Conservation (phyloP, 495 filamentous ascomycete species). For the Penicillium parvum region DNA sequence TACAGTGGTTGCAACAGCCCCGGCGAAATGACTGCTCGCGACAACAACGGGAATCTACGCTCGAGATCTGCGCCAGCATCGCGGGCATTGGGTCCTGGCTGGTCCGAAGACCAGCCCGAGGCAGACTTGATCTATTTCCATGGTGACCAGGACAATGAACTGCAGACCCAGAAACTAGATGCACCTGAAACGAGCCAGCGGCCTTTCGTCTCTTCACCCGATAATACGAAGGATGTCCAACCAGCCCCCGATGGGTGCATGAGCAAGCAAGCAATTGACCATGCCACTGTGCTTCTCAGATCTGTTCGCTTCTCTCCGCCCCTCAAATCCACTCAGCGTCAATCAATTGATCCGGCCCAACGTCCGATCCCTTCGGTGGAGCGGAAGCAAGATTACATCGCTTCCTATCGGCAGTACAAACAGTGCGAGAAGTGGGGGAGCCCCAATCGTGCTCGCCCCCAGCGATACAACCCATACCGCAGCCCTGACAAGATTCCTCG, state of each 20-base stretch:
- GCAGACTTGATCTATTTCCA: background rate
- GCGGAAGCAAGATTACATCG: slow-evolving; percentile 12
- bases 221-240: background rate
- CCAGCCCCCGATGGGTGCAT: background rate
- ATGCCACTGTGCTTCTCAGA: background rate
- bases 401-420: slow-evolving; percentile 13
- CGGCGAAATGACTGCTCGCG: background rate
- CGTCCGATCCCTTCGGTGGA: slow-evolving; percentile 12
- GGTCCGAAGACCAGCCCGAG: slow-evolving; percentile 13
- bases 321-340: background rate
- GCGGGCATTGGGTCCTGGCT: slow-evolving; percentile 10
- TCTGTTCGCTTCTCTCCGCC: slow-evolving; percentile 18
- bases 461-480: slow-evolving; percentile 7
- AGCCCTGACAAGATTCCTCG: slow-evolving; percentile 1
- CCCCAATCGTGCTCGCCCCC: slow-evolving; percentile 1
- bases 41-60: slow-evolving; percentile 4
- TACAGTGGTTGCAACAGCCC: slow-evolving; percentile 11
- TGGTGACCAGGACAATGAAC: background rate
- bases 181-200: slow-evolving; percentile 5
- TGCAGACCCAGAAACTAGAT: slow-evolving; percentile 1
- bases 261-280: background rate
- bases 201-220: background rate
- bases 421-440: slow-evolving; percentile 20
- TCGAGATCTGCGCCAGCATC: slow-evolving; percentile 7
- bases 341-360: background rate